Evolutionary conservation across 768 basidiomycete species (phyloP), one percentile per base, ranked within the genome.

Genomic region (Tulasnella sp.): DNA sequence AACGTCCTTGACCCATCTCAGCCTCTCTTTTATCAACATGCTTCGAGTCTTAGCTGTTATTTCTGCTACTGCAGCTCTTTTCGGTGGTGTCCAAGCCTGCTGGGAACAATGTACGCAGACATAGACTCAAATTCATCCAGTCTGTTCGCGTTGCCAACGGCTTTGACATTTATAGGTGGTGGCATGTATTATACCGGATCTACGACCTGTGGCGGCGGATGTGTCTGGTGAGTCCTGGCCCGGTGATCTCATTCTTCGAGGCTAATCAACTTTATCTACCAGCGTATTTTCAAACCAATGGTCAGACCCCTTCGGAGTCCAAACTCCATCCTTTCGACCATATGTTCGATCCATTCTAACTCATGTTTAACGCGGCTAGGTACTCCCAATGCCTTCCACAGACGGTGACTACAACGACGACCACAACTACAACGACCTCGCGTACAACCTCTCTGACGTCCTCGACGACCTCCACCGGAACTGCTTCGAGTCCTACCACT

Each of bases 121-220:
- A n/a, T n/a, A n/a, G n/a, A n/a, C n/a, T n/a, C n/a, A n/a, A n/a
- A n/a, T n/a, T n/a, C n/a, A n/a, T n/a, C n/a, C n/a, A n/a, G n/a
- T n/a, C n/a, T n/a, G n/a, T n/a, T n/a, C n/a, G n/a, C n/a, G n/a
- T n/a, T n/a, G n/a, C n/a, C n/a, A n/a, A n/a, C n/a, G n/a, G n/a
- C n/a, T n/a, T n/a, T n/a, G n/a, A n/a, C n/a, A n/a, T n/a, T 37
- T 71, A 17, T 25, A 75, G 74, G 81, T 71, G 81, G 81, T n/a
- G 81, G 80, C 9, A 83, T 79, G 64, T 82, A 82, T 22, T 87
- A 85, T 85, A 83, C 85, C 12, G 86, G 86, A 49, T 29, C 82
- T 29, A 85, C 85, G 4, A 83, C 83, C 15, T 87, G 87, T 64
- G 83, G 83, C 71, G 75, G 85, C 36, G 85, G 86, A 85, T 86